Evolutionary conservation across 2,329 filamentous ascomycete species (phyloP), one percentile per base, ranked within the genome.

Genomic region (Neocatenulostroma microsporum): DNA sequence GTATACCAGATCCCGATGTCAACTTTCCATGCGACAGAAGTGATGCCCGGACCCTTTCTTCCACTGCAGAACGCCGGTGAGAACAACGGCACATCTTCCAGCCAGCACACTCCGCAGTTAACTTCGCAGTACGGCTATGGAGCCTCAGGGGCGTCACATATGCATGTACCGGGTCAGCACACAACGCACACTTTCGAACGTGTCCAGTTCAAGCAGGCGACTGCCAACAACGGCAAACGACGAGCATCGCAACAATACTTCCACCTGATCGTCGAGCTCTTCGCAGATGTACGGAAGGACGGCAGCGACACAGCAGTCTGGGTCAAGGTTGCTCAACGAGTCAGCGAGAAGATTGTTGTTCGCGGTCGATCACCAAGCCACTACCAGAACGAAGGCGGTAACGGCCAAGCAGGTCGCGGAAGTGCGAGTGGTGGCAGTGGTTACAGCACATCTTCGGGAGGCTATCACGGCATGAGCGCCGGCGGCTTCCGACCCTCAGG

Each of bases 171-270:
- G 3, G 51, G 53, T 12, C 47, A 51, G 19, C 46, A 48, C 13
- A 63, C 60, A 6, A 67, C 69, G n/a, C 73, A 80, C 39, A 74
- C 70, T 0, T 95, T 93, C 56, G 87, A 94, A 56, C 79, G 88
- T 9, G 91, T 94, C 34, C 87, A 94, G 52, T 95, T 94, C 72
- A 93, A 94, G 60, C 84, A 85, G 47, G 87, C 88, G 1, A 94
- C 87, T 0, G 85, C 86, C 17, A 95, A 94, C 64, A 95, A 95
- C 49, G 87, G 87, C 30, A 94, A 94, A 60, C 74, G 88, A 48
- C 73, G 88, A 39, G 87, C 87, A 1, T 85, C 87, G 13, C 87
- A 95, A 56, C 88, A 94, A 51, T 94, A 87, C 60, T 94, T 93
- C 54, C 84, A 91, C 51, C 70, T 95, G n/a, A 76, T 93, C 30